These are phyloP conservation scores for Besnoitia besnoiti DNA, from an alignment of 169 alveolate species.

Conservation along the genomic window DNA sequence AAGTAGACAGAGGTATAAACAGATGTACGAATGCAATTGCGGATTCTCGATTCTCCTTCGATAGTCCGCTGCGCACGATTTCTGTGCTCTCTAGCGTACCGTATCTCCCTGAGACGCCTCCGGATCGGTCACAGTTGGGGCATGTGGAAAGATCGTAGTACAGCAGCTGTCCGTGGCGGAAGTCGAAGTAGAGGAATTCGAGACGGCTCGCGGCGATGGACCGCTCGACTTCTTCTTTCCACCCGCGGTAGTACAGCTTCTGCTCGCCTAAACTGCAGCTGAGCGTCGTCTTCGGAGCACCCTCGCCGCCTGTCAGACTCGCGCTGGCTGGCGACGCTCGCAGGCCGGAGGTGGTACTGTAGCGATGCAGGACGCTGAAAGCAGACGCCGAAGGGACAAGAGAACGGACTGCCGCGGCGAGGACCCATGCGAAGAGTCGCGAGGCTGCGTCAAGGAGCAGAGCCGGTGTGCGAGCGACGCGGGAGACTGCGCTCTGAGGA, in stretches of 20 bases:
- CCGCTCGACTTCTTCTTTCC: slow-evolving; percentile 25
- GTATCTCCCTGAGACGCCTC: slow-evolving; percentile 33
- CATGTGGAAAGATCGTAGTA: slow-evolving; percentile 36
- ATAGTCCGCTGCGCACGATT: background rate
- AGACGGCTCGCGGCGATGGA: slow-evolving; percentile 2
- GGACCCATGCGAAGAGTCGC: too few relatives aligned
- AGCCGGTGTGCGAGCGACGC: too few relatives aligned
- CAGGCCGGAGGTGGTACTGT: slow-evolving; percentile 22
- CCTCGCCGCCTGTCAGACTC: background rate
- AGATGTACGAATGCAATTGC: too few relatives aligned
- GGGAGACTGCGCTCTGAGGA: too few relatives aligned
- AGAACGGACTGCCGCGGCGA: background rate
- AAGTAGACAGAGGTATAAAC: too few relatives aligned
- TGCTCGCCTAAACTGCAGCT: slow-evolving; percentile 32
- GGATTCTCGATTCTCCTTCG: background rate
- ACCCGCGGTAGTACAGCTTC: slow-evolving; percentile 11
- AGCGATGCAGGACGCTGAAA: slow-evolving; percentile 26
- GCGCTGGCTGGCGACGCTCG: background rate
- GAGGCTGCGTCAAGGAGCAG: too few relatives aligned
- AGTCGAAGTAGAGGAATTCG: slow-evolving; percentile 37
- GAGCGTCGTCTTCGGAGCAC: background rate
- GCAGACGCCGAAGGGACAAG: background rate
- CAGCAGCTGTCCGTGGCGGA: slow-evolving; percentile 26
- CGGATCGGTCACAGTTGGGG: slow-evolving; percentile 44
- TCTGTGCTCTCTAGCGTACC: background rate